Base-by-base conservation (phyloP, 2,329 filamentous ascomycete genomes). In the Rosellinia necatrix region DNA sequence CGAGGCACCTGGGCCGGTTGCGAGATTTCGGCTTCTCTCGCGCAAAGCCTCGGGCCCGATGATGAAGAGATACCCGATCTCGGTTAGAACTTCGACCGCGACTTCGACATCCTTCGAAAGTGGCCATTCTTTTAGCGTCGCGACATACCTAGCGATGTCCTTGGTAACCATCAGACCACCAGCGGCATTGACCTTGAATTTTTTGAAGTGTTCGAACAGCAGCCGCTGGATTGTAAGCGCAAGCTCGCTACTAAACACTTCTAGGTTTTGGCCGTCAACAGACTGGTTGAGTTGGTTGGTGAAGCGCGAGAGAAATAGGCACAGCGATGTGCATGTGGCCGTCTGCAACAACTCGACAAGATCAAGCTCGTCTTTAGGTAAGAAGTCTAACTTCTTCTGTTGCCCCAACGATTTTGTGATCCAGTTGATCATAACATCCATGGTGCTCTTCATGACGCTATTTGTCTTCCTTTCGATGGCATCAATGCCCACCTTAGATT, bases 51-150 rank as follows among this genome's bases (percentile, higher is more conserved):
- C 89, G 9, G 88, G 85, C 2, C 91, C 91, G 67, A 99, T 91
- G 61, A 99, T 96, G 71, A 99, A 99, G 49, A 99, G 76, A 69
- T 92, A 97, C 9, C 92, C 93, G 56, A 99, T 91, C 78, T 99
- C 94, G 22, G 91, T 88, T 58, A 99, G 76, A 41, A 96, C 84
- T 76, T 99, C 93, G 63, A 97, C 84, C 50, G 85, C 83, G 21
- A 81, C 81, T 64, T 84, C 82, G 44, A 86, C 84, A 35, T 89
- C 85, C 65, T 86, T 87, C 49, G 83, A 81, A 35, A 92, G 78
- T 24, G 89, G 84, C 91, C 92, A 97, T 29, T 86, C 86, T 60
- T 90, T 86, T 62, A 99, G 81, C 9, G 96, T 85, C 58, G 92
- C 88, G 7, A 90, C 89, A 72, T 99, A 99, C 70, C 91, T 92